phyloP scores from a whole-genome alignment of 768 basidiomycete species.

The Lactifluus subvellereus region DNA sequence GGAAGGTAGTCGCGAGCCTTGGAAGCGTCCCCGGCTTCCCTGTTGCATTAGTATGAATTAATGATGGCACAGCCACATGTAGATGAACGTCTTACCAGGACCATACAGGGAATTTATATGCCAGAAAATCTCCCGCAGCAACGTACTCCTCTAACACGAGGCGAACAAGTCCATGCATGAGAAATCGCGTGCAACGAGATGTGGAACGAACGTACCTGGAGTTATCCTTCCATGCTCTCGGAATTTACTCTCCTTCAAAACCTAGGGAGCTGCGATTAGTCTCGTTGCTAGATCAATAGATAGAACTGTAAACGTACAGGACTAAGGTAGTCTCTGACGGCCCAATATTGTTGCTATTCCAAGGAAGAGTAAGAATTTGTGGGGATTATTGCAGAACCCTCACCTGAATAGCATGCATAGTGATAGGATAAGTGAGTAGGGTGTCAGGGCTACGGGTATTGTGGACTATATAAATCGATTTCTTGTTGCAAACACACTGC shows the following conservation, averaged over 20 bases:
- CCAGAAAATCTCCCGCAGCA: constrained; percentile 93
- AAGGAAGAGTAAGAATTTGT: not conserved
- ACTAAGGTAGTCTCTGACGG: constrained; percentile 89
- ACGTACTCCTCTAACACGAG: constrained; percentile 88
- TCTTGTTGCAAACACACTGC: constrained; percentile 19
- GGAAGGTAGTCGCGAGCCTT: constrained; percentile 93
- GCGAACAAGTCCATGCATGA: constrained; percentile 17
- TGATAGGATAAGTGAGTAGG: constrained; percentile 15
- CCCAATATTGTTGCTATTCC: constrained; percentile 80
- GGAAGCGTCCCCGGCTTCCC: constrained; percentile 88
- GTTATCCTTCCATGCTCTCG: constrained; percentile 97
- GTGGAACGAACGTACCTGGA: constrained; percentile 53
- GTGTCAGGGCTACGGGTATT: constrained; percentile 17
- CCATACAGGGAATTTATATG: constrained; percentile 99
- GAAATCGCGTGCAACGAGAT: constrained; percentile 19
- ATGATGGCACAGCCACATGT: constrained; percentile 7
- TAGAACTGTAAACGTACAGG: constrained; percentile 50
- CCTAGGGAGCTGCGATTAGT: constrained; percentile 44
- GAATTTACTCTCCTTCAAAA: constrained; percentile 97
- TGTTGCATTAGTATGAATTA: constrained; percentile 31
- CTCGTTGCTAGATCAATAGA: constrained; percentile 29
- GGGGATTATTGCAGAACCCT: not conserved
- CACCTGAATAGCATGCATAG: constrained; percentile 49
- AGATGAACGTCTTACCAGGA: constrained; percentile 58
- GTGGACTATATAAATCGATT: constrained; percentile 25